Evolutionary conservation across 768 basidiomycete species (phyloP).

Genomic region (Hirschioporus abietinus): DNA sequence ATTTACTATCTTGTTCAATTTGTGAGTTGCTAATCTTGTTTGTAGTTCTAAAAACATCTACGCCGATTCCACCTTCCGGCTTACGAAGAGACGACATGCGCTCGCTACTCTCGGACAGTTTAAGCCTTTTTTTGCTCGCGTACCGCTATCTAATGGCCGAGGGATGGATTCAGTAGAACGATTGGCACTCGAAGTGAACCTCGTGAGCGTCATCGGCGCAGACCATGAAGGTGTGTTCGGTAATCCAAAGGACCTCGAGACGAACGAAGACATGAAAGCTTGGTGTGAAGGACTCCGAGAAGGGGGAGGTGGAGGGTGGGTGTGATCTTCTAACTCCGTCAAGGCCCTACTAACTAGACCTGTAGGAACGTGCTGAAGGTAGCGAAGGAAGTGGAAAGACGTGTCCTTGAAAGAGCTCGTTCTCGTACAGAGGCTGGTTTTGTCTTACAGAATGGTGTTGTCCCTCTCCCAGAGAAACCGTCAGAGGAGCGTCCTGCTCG

Average conservation of each 20-base stretch:
- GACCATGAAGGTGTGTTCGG: slow-evolving; percentile 45
- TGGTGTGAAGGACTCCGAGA: slow-evolving; percentile 56
- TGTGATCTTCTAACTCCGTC: slow-evolving; percentile 13
- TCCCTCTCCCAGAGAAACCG: background rate
- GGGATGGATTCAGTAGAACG: slow-evolving; percentile 35
- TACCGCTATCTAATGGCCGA: slow-evolving; percentile 31
- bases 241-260: slow-evolving; percentile 42
- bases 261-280: slow-evolving; percentile 29
- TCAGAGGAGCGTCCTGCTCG: background rate
- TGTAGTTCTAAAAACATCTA: background rate
- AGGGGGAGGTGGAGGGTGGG: slow-evolving; percentile 59
- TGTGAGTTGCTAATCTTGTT: background rate
- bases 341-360: background rate
- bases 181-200: slow-evolving; percentile 51
- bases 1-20: slow-evolving; percentile 19
- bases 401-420: background rate
- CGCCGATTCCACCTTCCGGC: slow-evolving; percentile 7
- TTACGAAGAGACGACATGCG: slow-evolving; percentile 43
- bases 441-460: background rate
- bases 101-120: slow-evolving; percentile 45
- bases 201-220: slow-evolving; percentile 37
- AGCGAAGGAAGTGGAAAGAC: slow-evolving; percentile 29
- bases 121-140: slow-evolving; percentile 44
- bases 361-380: slow-evolving; percentile 42
- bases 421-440: background rate